Percentiles rank a stretch among this genome's conserved stretches.
phyloP scores from a whole-genome alignment of 208 protist species.

The Trypanosoma conorhini region DNA sequence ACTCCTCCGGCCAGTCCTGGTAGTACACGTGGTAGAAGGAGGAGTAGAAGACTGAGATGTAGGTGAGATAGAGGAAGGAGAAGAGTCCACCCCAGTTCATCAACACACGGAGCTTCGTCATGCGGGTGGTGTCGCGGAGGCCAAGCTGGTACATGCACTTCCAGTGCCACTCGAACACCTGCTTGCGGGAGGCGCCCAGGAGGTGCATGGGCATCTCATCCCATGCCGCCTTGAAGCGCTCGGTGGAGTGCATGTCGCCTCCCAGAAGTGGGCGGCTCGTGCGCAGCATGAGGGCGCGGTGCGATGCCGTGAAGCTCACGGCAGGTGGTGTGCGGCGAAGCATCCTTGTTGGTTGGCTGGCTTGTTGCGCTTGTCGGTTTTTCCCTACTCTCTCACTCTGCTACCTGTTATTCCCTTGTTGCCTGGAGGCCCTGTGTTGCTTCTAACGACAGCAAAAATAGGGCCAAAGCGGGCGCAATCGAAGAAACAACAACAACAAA shows the following conservation, averaged over 20 bases:
- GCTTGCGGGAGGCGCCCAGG: constrained; percentile 60
- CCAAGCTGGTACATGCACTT: constrained; percentile 79
- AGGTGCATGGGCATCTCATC: constrained; percentile 81
- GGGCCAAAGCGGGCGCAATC: too few relatives aligned
- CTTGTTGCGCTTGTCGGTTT: not conserved
- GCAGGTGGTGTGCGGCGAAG: constrained; percentile 74
- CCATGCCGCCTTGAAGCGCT: constrained; percentile 86
- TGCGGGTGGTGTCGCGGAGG: constrained; percentile 60
- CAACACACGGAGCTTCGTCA: constrained; percentile 72
- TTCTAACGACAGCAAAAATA: not conserved
- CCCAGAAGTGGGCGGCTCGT: constrained; percentile 65
- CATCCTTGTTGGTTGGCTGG: constrained; percentile 32
- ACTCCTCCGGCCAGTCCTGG: constrained; percentile 78
- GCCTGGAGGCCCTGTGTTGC: too few relatives aligned
- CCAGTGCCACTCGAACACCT: constrained; percentile 83
- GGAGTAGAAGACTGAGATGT: constrained; percentile 72
- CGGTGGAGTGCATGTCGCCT: constrained; percentile 76
- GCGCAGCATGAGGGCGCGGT: constrained; percentile 71
- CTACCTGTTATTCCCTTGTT: not conserved
- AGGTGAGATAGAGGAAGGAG: constrained; percentile 71
- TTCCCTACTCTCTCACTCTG: not conserved
- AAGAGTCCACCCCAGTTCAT: constrained; percentile 70
- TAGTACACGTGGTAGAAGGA: constrained; percentile 77
- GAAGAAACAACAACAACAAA: not conserved
- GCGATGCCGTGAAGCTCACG: constrained; percentile 80